Base-by-base conservation (phyloP, 2,329 filamentous ascomycete genomes). In the Cordyceps farinosa region DNA sequence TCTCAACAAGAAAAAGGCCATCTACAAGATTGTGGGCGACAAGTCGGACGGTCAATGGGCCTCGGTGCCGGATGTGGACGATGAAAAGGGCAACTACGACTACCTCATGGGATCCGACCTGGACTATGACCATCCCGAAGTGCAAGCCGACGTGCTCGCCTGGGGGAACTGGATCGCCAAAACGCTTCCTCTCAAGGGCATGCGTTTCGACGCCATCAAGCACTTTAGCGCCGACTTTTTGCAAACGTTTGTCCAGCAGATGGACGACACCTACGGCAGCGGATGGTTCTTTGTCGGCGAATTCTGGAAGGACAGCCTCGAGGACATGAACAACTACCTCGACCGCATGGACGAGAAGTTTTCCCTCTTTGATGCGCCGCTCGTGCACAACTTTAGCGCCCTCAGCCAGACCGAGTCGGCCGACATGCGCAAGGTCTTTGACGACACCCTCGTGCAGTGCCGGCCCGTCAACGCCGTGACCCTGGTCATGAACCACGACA, bases 21-120 rank as follows among this genome's bases (percentile, higher is more conserved):
- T 91, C 60, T 91, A 85, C 76, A 88, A 87, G 73, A 85, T 91
- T 54, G 71, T 85, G 3, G 87, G 84, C 0, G 83, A 82, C 9
- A 70, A 78, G 68, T 80, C 82, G 45, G 87, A 89, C 69, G 82
- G 80, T 29, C 50, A 8, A 1, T 91, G 89, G 89, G 86, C 86
- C 0, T 69, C 80, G 0, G 81, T 82, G 15, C 87, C 88, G 1
- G 85, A 86, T 52, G 79, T 80, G 34, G 80, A 83, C 27, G 79
- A 67, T 10, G 78, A 89, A 72, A 82, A 86, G 66, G 89, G 89
- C 8, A 91, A 91, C 69, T 87, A 71, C 48, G 85, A 88, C 72
- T 90, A 87, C 70, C 80, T 91, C 17, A 90, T 91, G 86, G 90
- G 90, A 68, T 85, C 86, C 6, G 86, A 91, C 71, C 73, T 91